Conservation (phyloP, 768 basidiomycete species). For the Auriscalpium orientale region DNA sequence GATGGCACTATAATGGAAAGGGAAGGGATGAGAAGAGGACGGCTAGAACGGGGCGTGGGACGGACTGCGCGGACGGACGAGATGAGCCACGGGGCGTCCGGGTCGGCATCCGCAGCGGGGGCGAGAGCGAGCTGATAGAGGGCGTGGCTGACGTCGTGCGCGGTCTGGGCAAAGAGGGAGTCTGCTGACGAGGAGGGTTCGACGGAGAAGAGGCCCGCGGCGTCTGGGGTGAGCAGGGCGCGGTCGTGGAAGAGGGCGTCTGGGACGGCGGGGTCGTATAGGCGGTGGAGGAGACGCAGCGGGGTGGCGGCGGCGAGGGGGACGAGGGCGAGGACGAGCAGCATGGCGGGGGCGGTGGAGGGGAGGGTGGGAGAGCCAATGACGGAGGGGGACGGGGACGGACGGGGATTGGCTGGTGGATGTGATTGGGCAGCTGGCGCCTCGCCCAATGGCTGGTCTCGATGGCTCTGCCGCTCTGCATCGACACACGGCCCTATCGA, state of each 20-base stretch:
- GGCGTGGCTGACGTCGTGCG: slow-evolving; percentile 31
- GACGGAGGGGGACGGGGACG: slow-evolving; percentile 17
- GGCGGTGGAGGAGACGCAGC: slow-evolving; percentile 40
- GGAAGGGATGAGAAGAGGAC: slow-evolving; percentile 2
- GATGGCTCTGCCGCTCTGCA: not conserved
- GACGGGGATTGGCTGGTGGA: slow-evolving; percentile 18
- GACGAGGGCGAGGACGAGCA: slow-evolving; percentile 14
- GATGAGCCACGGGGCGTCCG: slow-evolving; percentile 40
- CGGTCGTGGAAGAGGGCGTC: slow-evolving; percentile 32
- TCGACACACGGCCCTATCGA: not conserved
- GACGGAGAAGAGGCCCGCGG: slow-evolving; percentile 28
- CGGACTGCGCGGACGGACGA: slow-evolving; percentile 57
- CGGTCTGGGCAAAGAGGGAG: slow-evolving; percentile 34
- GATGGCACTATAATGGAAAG: slow-evolving; percentile 50
- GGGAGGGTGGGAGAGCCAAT: slow-evolving; percentile 1
- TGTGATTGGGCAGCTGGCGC: not conserved
- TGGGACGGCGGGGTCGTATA: slow-evolving; percentile 40
- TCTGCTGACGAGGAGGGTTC: slow-evolving; percentile 38
- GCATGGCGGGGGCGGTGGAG: slow-evolving; percentile 7
- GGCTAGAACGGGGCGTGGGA: slow-evolving; percentile 9
- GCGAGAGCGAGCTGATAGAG: slow-evolving; percentile 70
- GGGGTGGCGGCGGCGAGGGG: slow-evolving; percentile 14
- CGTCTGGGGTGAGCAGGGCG: slow-evolving; percentile 28
- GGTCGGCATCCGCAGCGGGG: slow-evolving; percentile 34
- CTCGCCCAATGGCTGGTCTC: not conserved